Conservation (phyloP, 1,284 basidiomycete species). For the Sanghuangporus baumii region DNA sequence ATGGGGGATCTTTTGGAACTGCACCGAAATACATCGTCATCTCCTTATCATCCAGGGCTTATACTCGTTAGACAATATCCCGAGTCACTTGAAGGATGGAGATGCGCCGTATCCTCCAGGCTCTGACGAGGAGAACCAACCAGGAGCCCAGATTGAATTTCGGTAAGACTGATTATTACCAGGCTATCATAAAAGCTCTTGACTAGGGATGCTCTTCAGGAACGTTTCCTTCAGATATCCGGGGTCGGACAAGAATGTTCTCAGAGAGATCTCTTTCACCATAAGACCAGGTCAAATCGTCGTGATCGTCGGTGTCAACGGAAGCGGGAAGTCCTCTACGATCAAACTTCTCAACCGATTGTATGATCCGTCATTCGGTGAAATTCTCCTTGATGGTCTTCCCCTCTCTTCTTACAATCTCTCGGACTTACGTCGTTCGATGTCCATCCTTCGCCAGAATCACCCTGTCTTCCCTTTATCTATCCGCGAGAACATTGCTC, state of each 20-base stretch:
- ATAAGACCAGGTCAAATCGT: constrained; percentile 40
- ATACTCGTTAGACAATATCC: too few species aligned
- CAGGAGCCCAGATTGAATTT: too few species aligned
- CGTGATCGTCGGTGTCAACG: constrained; percentile 42
- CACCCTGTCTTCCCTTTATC: constrained; percentile 38
- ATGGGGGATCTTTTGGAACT: too few species aligned
- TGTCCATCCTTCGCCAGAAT: constrained; percentile 34
- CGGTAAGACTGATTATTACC: too few species aligned
- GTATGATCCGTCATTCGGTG: constrained; percentile 33
- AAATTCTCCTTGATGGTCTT: constrained; percentile 34
- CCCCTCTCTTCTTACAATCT: constrained; percentile 27
- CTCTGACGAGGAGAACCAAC: too few species aligned
- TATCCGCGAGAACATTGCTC: constrained; percentile 36
- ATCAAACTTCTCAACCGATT: constrained; percentile 40
- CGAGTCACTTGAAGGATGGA: too few species aligned
- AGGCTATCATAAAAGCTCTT: too few species aligned
- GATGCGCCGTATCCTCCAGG: too few species aligned
- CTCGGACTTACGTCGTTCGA: constrained; percentile 28
- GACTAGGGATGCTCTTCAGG: constrained; percentile 20
- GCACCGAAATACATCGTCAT: too few species aligned
- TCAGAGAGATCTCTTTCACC: constrained; percentile 33
- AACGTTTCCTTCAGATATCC: constrained; percentile 36
- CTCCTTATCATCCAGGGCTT: too few species aligned
- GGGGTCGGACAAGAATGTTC: constrained; percentile 23
- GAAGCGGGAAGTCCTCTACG: constrained; percentile 44